A percentile compares a stretch with the other conserved stretches of the same genome.
These are phyloP conservation scores for Gastrolobium villosum DNA, from an alignment of 306 rosid genomes.

Conservation along the genomic window DNA sequence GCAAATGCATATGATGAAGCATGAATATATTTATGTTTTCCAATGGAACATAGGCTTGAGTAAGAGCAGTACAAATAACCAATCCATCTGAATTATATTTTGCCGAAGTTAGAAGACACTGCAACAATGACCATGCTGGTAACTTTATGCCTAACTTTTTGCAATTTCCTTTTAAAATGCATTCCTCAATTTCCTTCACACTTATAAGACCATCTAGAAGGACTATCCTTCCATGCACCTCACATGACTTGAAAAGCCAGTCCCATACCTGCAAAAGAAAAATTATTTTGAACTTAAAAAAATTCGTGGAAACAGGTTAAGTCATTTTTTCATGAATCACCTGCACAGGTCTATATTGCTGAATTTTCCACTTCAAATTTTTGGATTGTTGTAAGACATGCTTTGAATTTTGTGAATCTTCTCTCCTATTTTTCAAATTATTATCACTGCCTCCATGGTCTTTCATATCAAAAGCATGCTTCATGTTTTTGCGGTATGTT, in stretches of 20 bases:
- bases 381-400: constrained; percentile 61
- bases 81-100: constrained; percentile 72
- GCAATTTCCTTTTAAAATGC: constrained; percentile 66
- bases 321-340: constrained; percentile 37
- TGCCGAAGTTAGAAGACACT: constrained; percentile 82
- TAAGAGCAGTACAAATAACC: constrained; percentile 69
- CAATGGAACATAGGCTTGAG: constrained; percentile 28
- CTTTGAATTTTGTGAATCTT: constrained; percentile 47
- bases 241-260: constrained; percentile 84
- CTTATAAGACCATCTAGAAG: constrained; percentile 65
- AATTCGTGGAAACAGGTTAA: background rate
- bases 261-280: constrained; percentile 72
- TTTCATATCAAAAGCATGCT: constrained; percentile 37
- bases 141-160: constrained; percentile 67
- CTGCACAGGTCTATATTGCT: constrained; percentile 67
- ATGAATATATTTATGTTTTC: constrained; percentile 20
- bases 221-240: constrained; percentile 71
- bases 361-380: constrained; percentile 67
- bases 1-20: constrained; percentile 44
- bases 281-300: background rate
- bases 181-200: constrained; percentile 69
- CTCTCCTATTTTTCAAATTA: constrained; percentile 45
- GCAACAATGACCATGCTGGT: constrained; percentile 86
- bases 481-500: constrained; percentile 57
- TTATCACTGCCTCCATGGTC: constrained; percentile 33